Percentiles rank a stretch among this genome's conserved stretches.
Evolutionary conservation across 1,284 basidiomycete species (phyloP).

Genomic region (Melampsora americana): DNA sequence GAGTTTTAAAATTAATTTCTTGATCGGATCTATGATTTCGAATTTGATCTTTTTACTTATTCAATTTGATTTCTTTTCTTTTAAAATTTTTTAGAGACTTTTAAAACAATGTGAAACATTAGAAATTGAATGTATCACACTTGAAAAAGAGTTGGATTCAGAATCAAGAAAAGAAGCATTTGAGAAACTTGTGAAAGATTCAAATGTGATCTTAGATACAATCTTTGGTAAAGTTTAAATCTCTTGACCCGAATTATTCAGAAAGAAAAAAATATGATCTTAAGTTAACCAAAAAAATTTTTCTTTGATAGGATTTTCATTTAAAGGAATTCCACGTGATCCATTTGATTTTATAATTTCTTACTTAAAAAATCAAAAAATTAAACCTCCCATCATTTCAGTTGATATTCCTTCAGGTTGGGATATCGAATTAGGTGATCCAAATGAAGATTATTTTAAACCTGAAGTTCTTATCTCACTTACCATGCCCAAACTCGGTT

Average conservation of each 20-base stretch:
- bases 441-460: conserved; percentile 56
- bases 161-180: conserved; percentile 58
- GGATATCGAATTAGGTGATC: conserved; percentile 76
- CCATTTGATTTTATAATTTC: conserved; percentile 78
- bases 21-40: no score
- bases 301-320: conserved; percentile 82
- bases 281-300: no score
- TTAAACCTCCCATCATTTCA: conserved; percentile 50
- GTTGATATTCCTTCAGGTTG: conserved; percentile 96
- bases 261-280: no score
- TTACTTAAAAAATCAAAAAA: conserved; percentile 57
- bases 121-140: conserved; percentile 60
- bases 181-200: conserved; percentile 60
- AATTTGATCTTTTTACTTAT: not conserved
- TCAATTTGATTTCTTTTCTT: conserved; percentile 57
- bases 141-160: conserved; percentile 49
- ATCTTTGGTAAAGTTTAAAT: conserved; percentile 70
- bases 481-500: conserved; percentile 90
- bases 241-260: no score
- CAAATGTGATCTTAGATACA: conserved; percentile 86
- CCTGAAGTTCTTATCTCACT: conserved; percentile 82
- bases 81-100: conserved; percentile 63
- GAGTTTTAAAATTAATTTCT: no score
- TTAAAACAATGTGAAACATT: conserved; percentile 83
- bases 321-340: conserved; percentile 70